Conservation (phyloP, 768 basidiomycete genomes). For the Suillus americanus region DNA sequence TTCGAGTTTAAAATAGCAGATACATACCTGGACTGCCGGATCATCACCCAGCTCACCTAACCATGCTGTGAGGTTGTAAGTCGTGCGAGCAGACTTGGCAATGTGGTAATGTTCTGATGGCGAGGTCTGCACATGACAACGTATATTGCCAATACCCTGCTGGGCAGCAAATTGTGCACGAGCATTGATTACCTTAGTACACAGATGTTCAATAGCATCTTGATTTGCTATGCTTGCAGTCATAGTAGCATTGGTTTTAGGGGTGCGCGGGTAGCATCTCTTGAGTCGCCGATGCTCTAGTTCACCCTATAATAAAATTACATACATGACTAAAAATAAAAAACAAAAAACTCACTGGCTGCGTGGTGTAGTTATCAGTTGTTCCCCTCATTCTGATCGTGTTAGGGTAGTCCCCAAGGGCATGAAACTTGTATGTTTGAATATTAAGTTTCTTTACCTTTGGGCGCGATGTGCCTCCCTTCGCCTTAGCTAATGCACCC, state of each 20-base stretch:
- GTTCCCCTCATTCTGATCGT: background rate
- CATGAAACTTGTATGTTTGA: background rate
- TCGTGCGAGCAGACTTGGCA: slow-evolving; percentile 11
- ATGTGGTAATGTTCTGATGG: slow-evolving; percentile 22
- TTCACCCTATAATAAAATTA: too few relatives aligned
- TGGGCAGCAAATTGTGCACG: background rate
- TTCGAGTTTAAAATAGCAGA: background rate
- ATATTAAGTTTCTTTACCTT: slow-evolving; percentile 3
- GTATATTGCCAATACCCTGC: background rate
- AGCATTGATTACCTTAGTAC: too few relatives aligned
- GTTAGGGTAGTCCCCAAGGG: background rate
- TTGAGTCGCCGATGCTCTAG: too few relatives aligned
- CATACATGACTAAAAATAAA: too few relatives aligned
- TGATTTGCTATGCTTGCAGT: too few relatives aligned
- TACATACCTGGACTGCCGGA: slow-evolving; percentile 22
- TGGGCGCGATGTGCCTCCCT: background rate
- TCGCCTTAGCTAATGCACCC: background rate
- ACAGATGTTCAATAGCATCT: too few relatives aligned
- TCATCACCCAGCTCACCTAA: slow-evolving; percentile 16
- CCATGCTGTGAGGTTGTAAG: slow-evolving; percentile 15
- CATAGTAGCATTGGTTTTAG: too few relatives aligned
- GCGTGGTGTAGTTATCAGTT: slow-evolving; percentile 18
- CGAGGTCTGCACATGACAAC: background rate
- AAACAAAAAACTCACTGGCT: slow-evolving; percentile 7
- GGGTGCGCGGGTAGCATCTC: too few relatives aligned